Conservation (phyloP, 495 filamentous ascomycete species). For the Neurospora tetrasperma region DNA sequence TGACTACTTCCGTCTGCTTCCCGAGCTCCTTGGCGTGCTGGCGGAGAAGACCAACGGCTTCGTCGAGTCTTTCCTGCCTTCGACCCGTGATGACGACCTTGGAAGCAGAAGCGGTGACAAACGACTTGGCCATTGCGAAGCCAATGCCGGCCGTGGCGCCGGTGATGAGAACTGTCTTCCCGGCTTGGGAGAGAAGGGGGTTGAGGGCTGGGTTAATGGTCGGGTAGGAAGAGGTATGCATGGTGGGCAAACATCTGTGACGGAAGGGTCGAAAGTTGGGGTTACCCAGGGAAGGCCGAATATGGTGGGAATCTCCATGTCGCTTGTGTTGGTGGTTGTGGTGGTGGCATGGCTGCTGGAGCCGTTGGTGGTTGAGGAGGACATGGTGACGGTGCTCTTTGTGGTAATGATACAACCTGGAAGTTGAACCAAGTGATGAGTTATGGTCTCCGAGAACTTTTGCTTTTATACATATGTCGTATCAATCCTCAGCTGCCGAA, state of each 20-base stretch:
- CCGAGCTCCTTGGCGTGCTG: slow-evolving; percentile 1
- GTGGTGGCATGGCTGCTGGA: neutral
- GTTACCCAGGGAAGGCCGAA: neutral
- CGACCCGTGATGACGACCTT: slow-evolving; percentile 27
- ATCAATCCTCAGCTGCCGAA: neutral
- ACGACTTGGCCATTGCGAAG: slow-evolving; percentile 23
- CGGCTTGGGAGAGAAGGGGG: slow-evolving; percentile 29
- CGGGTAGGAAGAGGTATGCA: slow-evolving; percentile 32
- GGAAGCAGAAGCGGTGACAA: slow-evolving; percentile 24
- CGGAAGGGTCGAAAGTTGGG: neutral
- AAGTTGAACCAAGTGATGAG: neutral
- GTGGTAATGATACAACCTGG: neutral
- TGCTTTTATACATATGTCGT: no score
- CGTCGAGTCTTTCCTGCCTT: slow-evolving; percentile 4
- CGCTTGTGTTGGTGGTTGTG: slow-evolving; percentile 20
- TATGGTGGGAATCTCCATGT: slow-evolving; percentile 29
- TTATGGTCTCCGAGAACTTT: neutral
- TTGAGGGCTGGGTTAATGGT: slow-evolving; percentile 25
- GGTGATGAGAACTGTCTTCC: slow-evolving; percentile 39
- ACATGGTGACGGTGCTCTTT: neutral
- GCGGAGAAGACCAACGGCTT: slow-evolving; percentile 8
- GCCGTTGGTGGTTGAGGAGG: neutral
- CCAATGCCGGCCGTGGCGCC: slow-evolving; percentile 33
- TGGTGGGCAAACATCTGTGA: slow-evolving; percentile 3
- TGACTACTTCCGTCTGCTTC: slow-evolving; percentile 13